phyloP scores from a whole-genome alignment of 306 rosid genomes.

The Trifolium fragiferum region DNA sequence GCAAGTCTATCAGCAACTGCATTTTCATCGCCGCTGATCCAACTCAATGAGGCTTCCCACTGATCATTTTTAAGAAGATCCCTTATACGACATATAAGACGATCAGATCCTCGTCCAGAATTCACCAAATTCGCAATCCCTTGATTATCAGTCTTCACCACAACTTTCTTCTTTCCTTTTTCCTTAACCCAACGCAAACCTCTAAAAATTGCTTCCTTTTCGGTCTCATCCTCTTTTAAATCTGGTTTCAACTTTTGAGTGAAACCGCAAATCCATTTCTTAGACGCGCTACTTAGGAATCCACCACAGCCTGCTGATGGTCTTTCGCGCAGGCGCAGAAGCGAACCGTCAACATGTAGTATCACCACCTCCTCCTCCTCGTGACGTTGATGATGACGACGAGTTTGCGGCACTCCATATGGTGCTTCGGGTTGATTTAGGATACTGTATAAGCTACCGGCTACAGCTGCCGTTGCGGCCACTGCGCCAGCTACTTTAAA shows the following conservation, averaged over 20 bases:
- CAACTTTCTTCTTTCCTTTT: not conserved
- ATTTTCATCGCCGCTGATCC: not conserved
- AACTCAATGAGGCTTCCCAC: not conserved
- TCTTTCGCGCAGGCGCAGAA: not conserved
- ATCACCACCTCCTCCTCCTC: not conserved
- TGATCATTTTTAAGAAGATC: not conserved
- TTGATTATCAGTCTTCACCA: not conserved
- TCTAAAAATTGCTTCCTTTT: not conserved
- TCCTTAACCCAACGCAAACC: not conserved
- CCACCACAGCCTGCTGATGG: conserved; percentile 11
- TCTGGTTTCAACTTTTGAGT: not conserved
- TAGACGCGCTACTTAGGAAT: not conserved
- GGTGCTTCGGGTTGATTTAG: not conserved
- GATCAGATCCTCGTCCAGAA: not conserved
- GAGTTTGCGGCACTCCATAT: not conserved
- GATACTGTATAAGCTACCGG: not conserved
- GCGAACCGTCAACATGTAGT: not conserved
- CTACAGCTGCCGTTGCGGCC: not conserved
- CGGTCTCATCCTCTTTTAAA: not conserved
- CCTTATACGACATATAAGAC: not conserved
- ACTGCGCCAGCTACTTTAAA: not conserved
- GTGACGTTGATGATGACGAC: too few species aligned
- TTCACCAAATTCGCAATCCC: not conserved
- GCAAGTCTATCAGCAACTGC: not conserved
- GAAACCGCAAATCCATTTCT: not conserved